phyloP scores from a whole-genome alignment of 257 asterid genomes.

The Orobanche coerulescens region DNA sequence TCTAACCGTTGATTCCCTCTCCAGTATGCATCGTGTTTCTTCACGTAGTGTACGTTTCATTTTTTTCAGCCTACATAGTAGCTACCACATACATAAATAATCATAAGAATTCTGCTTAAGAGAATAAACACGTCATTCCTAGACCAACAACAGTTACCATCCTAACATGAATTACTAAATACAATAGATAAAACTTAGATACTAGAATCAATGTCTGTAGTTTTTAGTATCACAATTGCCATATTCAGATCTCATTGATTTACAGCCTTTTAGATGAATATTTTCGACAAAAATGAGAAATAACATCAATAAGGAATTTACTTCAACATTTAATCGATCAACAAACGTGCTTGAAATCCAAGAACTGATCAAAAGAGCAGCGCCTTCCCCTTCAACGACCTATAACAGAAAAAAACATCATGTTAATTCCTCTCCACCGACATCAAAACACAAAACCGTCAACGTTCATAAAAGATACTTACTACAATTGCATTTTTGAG shows the following conservation, averaged over 20 bases:
- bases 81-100: slow-evolving; percentile 5
- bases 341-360: slow-evolving; percentile 77
- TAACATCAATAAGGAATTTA: slow-evolving; percentile 15
- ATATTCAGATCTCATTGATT: neutral
- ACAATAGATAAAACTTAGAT: neutral
- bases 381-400: slow-evolving; percentile 88
- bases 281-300: neutral
- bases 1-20: neutral
- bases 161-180: neutral
- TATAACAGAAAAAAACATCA: slow-evolving; percentile 16
- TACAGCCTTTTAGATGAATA: neutral
- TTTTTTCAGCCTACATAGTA: neutral
- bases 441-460: slow-evolving; percentile 16
- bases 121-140: neutral
- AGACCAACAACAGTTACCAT: neutral
- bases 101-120: slow-evolving; percentile 6
- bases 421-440: slow-evolving; percentile 16
- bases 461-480: slow-evolving; percentile 19
- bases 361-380: slow-evolving; percentile 66
- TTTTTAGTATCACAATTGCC: neutral
- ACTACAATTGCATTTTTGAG: slow-evolving; percentile 73
- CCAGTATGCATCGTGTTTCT: neutral
- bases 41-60: neutral
- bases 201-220: neutral
- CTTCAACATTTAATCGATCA: slow-evolving; percentile 88